Evolutionary conservation across 1,284 basidiomycete species (phyloP).

Genomic region (Ceratobasidium theobromae): DNA sequence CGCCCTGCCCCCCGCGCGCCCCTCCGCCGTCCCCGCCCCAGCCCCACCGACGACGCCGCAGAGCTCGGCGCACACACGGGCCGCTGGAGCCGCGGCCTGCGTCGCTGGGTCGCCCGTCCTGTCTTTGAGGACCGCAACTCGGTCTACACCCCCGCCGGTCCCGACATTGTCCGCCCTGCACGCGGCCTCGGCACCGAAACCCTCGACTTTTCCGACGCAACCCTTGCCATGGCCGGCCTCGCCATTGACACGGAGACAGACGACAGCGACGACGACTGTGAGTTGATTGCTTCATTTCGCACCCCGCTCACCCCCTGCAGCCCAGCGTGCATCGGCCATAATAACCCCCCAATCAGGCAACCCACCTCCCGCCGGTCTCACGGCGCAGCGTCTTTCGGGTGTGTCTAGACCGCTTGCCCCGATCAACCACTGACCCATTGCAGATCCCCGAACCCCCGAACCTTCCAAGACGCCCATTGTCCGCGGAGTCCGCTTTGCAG

Average conservation of each 20-base stretch:
- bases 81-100: constrained; percentile 61
- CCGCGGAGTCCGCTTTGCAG: constrained; percentile 20
- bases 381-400: no score
- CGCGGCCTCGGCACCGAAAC: constrained; percentile 17
- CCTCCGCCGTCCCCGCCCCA: constrained; percentile 42
- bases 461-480: not conserved
- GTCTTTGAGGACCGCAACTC: constrained; percentile 71
- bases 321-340: no score
- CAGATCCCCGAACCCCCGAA: not conserved
- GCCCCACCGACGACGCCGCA: constrained; percentile 37
- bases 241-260: constrained; percentile 12
- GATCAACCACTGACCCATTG: no score
- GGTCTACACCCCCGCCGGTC: constrained; percentile 47
- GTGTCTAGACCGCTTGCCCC: no score
- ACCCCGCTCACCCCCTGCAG: not conserved
- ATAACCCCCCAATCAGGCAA: no score
- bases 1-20: constrained; percentile 39
- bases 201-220: constrained; percentile 18
- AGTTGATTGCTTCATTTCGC: not conserved
- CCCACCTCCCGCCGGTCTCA: no score
- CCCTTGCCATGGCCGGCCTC: constrained; percentile 5
- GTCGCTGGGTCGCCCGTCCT: constrained; percentile 65
- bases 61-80: constrained; percentile 37
- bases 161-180: constrained; percentile 10
- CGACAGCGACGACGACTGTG: not conserved